These are phyloP conservation scores for Tephrocybe sp. DNA, from an alignment of 768 basidiomycete species.

Conservation along the genomic window DNA sequence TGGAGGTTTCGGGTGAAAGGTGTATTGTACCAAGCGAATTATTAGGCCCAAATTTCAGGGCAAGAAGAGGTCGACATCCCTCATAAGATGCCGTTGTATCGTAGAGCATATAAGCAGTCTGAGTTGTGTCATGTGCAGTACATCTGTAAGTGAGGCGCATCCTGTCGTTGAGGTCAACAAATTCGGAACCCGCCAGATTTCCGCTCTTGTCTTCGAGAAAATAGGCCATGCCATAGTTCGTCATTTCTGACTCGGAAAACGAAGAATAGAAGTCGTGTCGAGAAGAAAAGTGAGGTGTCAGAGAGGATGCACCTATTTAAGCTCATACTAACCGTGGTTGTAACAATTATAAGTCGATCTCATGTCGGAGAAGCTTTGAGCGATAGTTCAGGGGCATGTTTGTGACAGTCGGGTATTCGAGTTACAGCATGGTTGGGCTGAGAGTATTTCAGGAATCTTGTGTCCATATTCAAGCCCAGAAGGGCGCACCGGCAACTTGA, in stretches of 20 bases:
- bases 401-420: background rate
- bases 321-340: constrained; percentile 10
- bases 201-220: constrained; percentile 67
- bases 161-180: constrained; percentile 62
- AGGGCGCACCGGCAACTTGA: constrained; percentile 7
- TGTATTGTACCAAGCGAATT: constrained; percentile 52
- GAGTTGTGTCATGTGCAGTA: constrained; percentile 39
- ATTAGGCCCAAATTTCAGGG: constrained; percentile 49
- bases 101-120: constrained; percentile 52
- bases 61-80: constrained; percentile 36
- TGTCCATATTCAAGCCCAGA: constrained; percentile 2
- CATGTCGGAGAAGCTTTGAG: background rate
- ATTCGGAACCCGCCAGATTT: constrained; percentile 50
- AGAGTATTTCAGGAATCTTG: background rate
- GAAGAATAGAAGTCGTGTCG: background rate
- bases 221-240: constrained; percentile 54
- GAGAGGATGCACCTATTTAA: background rate
- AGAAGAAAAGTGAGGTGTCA: background rate
- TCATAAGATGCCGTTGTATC: constrained; percentile 33
- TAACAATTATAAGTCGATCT: background rate
- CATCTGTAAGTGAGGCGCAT: constrained; percentile 49
- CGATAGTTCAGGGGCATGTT: background rate
- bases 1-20: constrained; percentile 31
- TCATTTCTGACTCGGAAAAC: constrained; percentile 21
- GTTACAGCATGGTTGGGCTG: background rate